These are phyloP conservation scores for Ophiosphaerella narmari DNA, from an alignment of 2,329 filamentous ascomycete genomes.

Conservation along the genomic window DNA sequence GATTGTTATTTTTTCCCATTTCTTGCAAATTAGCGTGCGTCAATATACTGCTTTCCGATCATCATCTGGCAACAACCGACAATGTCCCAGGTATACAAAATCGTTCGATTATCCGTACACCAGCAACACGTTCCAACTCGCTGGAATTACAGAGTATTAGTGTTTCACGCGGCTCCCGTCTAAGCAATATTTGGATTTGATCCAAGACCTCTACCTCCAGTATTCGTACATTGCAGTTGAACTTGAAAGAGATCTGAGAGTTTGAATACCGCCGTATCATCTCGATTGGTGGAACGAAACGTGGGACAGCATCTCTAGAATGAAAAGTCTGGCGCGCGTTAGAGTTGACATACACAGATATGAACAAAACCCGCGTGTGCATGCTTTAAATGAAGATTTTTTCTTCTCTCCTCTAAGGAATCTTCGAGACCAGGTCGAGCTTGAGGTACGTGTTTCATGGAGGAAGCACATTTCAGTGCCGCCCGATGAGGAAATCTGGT, in stretches of 20 bases:
- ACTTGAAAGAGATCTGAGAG: neutral
- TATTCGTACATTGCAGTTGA: neutral
- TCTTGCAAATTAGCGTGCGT: slow-evolving; percentile 4
- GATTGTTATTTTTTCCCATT: neutral
- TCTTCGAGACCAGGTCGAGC: neutral
- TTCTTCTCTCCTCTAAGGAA: neutral
- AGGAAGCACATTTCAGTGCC: neutral
- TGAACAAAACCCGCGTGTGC: neutral
- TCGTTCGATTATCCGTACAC: neutral
- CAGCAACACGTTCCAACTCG: neutral
- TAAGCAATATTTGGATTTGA: neutral
- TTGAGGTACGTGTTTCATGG: slow-evolving; percentile 1
- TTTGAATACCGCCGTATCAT: neutral
- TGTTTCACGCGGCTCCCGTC: slow-evolving; percentile 1
- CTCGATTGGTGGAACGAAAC: neutral
- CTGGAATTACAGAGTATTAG: slow-evolving; percentile 1
- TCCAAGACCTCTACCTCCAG: neutral
- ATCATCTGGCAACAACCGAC: neutral
- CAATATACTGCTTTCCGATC: neutral
- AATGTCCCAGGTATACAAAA: neutral
- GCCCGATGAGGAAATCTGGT: neutral
- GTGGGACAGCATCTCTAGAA: neutral
- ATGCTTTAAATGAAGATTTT: neutral
- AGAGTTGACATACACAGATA: slow-evolving; percentile 2
- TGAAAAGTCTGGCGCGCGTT: neutral